Conservation (phyloP, 805 yeast species). For the Nakazawaea ishiwadae region DNA sequence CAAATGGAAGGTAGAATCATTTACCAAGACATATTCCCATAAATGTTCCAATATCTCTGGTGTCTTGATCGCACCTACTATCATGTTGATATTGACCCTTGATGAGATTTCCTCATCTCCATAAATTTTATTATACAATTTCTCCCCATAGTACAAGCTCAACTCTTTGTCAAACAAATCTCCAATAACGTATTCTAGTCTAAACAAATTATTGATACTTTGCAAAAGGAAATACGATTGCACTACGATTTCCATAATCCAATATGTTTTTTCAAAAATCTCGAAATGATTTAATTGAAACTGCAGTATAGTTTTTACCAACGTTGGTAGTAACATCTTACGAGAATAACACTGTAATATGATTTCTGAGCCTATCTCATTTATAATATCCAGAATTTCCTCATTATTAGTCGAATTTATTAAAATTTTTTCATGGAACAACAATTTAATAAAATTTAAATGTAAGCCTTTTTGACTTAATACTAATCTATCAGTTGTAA, state of each 20-base stretch:
- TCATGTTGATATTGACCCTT: slow-evolving; percentile 44
- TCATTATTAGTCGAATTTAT: slow-evolving; percentile 27
- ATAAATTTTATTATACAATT: slow-evolving; percentile 44
- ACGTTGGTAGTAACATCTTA: slow-evolving; percentile 60
- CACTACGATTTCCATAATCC: slow-evolving; percentile 50
- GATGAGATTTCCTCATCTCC: slow-evolving; percentile 56
- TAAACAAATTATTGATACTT: slow-evolving; percentile 50
- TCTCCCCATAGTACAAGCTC: slow-evolving; percentile 26
- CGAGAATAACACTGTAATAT: slow-evolving; percentile 52
- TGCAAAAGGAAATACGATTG: slow-evolving; percentile 45
- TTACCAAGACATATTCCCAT: slow-evolving; percentile 31
- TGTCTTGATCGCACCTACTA: slow-evolving; percentile 32
- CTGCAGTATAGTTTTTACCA: slow-evolving; percentile 41
- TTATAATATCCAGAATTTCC: slow-evolving; percentile 24
- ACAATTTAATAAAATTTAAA: slow-evolving; percentile 43
- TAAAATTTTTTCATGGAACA: slow-evolving; percentile 40
- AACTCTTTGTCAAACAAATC: slow-evolving; percentile 43
- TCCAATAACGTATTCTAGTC: slow-evolving; percentile 55
- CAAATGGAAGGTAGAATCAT: slow-evolving; percentile 35
- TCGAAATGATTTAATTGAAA: slow-evolving; percentile 33
- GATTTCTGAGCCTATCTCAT: slow-evolving; percentile 36
- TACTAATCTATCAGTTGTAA: slow-evolving; percentile 56
- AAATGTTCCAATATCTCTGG: slow-evolving; percentile 25
- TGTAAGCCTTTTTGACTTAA: slow-evolving; percentile 66
- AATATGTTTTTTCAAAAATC: slow-evolving; percentile 35